Evolutionary conservation across 441 rosid species (phyloP).

Genomic region (Metrosideros polymorpha): DNA sequence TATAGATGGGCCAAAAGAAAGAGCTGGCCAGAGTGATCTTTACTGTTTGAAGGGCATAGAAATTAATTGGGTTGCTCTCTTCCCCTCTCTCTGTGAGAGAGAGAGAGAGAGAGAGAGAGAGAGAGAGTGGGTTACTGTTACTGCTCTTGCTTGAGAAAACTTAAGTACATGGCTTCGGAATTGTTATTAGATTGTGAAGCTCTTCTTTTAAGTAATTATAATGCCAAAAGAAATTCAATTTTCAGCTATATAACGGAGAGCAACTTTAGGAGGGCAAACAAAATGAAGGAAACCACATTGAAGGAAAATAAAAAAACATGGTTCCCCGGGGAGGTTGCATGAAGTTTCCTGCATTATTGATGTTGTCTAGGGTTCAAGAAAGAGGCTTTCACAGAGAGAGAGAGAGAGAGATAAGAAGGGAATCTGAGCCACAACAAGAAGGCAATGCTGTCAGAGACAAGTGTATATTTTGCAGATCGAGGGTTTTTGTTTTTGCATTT

Average conservation of each 20-base stretch:
- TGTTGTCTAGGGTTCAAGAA: neutral
- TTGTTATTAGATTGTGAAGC: neutral
- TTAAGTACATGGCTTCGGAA: neutral
- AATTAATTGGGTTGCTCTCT: neutral
- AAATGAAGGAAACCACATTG: neutral
- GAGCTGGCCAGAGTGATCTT: neutral
- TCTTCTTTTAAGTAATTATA: neutral
- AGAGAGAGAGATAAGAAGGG: neutral
- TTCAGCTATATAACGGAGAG: neutral
- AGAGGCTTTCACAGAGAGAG: neutral
- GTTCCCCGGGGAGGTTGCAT: neutral
- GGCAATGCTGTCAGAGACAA: neutral
- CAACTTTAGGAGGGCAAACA: neutral
- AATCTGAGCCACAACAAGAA: neutral
- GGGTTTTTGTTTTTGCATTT: too few relatives aligned
- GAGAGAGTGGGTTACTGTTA: neutral
- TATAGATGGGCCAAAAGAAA: neutral
- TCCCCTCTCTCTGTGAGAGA: neutral
- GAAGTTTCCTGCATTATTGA: neutral
- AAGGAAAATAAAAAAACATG: neutral
- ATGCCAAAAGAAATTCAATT: neutral
- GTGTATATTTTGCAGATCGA: neutral
- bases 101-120: neutral
- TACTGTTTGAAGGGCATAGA: neutral
- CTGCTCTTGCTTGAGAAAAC: neutral